Evolutionary conservation across 768 basidiomycete species (phyloP), one percentile per base, ranked within the genome.

Genomic region (Brasilioporus rufonigricans): DNA sequence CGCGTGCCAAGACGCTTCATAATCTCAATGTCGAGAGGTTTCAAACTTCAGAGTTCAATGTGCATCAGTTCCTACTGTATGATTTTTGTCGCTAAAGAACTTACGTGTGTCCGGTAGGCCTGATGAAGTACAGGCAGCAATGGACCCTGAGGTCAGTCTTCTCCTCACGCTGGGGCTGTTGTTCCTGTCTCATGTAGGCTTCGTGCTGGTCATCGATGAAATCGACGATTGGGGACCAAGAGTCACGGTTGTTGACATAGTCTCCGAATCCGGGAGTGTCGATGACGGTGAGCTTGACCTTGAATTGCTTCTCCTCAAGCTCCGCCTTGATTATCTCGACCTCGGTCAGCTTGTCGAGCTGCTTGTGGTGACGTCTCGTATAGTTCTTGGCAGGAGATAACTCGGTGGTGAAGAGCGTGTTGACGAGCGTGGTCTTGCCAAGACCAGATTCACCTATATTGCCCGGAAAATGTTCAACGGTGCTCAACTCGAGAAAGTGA

Each of bases 171-270:
- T 93, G 86, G n/a, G 97, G 97, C 72, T 98, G 96, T 73, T 99
- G 97, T 74, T 99, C 97, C 76, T 99, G 97, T 53, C 91, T 83
- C 92, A 94, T 94, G 69, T 93, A 94, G 13, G 89, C 88, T 69
- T 96, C 92, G 69, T 93, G 92, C 75, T 93, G 91, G 79, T 93
- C 92, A 70, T 93, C 91, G 62, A 97, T 94, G 73, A 98, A 98
- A 73, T 99, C 96, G 70, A 99, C 87, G 63, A 99, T 98, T 50
- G 97, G 97, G 27, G 84, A 81, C 97, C 97, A 99, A 19, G 93
- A 95, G 73, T 98, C 97, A 53, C 93, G 85, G 83, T 99, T 99
- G 91, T 99, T 99, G 77, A 99, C 96, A 67, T 98, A 98, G 88
- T 99, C 97, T 35, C 97, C 97, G 60, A 98, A 99, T 27, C 97